Conservation (phyloP, 176 grass and related monocot species). For the Hyparrhenia diplandra region DNA sequence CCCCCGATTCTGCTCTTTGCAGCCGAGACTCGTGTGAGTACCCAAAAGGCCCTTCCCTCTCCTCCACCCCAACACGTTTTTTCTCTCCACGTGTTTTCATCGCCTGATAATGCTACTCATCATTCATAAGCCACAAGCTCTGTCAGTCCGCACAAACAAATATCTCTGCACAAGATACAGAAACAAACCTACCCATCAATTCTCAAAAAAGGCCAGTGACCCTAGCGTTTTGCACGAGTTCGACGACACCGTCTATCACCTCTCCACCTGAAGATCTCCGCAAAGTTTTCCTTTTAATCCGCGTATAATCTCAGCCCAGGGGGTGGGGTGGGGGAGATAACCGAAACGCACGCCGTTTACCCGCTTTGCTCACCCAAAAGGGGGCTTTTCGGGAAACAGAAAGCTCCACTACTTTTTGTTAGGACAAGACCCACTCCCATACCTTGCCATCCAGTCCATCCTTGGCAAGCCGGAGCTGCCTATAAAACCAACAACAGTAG, state of each 20-base stretch:
- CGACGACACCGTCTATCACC: conserved; percentile 10
- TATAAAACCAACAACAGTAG: conserved; percentile 6
- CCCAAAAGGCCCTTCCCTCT: background rate
- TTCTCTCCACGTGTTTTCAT: background rate
- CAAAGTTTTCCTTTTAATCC: background rate
- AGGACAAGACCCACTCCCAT: conserved; percentile 14
- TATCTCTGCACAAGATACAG: background rate
- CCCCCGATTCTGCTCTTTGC: background rate
- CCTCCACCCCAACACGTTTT: background rate
- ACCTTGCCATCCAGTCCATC: background rate
- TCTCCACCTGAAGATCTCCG: background rate
- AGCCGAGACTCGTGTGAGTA: background rate
- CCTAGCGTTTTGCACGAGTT: conserved; percentile 1
- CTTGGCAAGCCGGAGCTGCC: background rate
- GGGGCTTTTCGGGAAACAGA: conserved; percentile 18
- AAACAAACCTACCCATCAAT: background rate
- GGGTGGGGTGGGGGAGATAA: conserved; percentile 12
- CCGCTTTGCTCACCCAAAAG: background rate
- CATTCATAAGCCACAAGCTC: background rate
- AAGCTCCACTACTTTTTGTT: conserved; percentile 11
- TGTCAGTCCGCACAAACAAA: background rate
- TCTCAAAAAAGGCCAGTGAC: background rate
- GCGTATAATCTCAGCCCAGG: background rate
- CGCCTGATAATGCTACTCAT: background rate
- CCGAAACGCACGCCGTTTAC: background rate